phyloP scores from a whole-genome alignment of 495 filamentous ascomycete genomes.

The Penicillium turbatum region DNA sequence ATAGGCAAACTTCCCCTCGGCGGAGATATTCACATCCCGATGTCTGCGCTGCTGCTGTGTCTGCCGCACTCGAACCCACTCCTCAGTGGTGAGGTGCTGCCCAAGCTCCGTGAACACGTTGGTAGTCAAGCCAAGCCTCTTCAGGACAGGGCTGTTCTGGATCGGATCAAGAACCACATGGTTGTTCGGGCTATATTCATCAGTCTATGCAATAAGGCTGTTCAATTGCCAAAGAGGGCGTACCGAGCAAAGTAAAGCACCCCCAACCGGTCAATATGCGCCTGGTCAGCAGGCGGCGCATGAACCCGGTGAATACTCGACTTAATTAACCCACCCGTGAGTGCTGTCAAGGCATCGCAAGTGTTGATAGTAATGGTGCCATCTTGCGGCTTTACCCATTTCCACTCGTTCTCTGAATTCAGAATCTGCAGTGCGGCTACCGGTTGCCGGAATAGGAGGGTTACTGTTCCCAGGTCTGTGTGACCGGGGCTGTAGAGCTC shows the following conservation, averaged over 20 bases:
- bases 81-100: conserved; percentile 31
- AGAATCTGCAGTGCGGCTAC: conserved; percentile 48
- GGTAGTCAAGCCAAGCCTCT: conserved; percentile 35
- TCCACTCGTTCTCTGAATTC: conserved; percentile 34
- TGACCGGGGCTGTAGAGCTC: conserved; percentile 34
- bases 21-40: conserved; percentile 36
- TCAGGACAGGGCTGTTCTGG: conserved; percentile 38
- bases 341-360: conserved; percentile 44
- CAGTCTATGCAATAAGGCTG: background rate
- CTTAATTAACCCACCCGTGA: conserved; percentile 49
- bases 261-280: conserved; percentile 48
- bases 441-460: conserved; percentile 44
- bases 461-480: conserved; percentile 40
- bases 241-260: conserved; percentile 44
- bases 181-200: conserved; percentile 29
- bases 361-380: conserved; percentile 53
- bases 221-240: background rate
- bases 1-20: conserved; percentile 35
- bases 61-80: conserved; percentile 36
- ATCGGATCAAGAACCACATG: conserved; percentile 40
- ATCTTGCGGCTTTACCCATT: conserved; percentile 42
- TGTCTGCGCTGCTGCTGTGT: conserved; percentile 42
- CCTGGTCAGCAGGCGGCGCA: conserved; percentile 47
- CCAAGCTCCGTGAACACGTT: conserved; percentile 34
- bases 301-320: conserved; percentile 51